Evolutionary conservation across 2,329 filamentous ascomycete species (phyloP), one percentile per base, ranked within the genome.

Genomic region (Aspergillus terreus): DNA sequence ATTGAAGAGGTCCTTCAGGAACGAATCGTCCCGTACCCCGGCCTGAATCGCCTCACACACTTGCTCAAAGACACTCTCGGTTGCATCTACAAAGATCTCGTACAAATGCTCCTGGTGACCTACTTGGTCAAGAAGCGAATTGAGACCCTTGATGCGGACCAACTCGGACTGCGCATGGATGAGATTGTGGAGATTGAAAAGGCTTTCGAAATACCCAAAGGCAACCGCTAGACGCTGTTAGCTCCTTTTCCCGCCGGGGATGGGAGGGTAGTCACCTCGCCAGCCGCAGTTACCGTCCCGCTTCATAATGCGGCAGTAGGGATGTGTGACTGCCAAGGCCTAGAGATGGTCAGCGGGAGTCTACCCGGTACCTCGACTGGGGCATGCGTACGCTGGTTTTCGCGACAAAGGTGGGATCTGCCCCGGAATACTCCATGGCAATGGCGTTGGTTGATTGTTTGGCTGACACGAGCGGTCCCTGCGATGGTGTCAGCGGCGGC

Each of bases 231-330:
- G 15, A 50, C 40, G 51, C 45, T 6, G 38, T 50, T 46, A 58
- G 54, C 40, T 23, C 19, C 15, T 56, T 53, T 21, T 23, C 49
- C 12, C 47, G 54, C 48, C 40, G 40, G 50, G 46, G 44, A 49
- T 52, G 30, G 45, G 12, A n/a, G 48, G 58, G 58, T 60, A 76
- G 85, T 77, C 80, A 96, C 92, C 94, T 86, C 92, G 84, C 92
- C 94, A 97, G 64, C 92, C 94, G 73, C 94, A 97, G 69, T 95
- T 95, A 53, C 94, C 94, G 74, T 97, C 92, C 48, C 94, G 92
- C 71, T 88, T 86, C 69, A 96, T 84, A 10, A 86, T 86, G 50
- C 94, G 89, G 67, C 92, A 96, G 68, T 91, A 86, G 17, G 90
- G 88, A 71, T 95, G 96, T 51, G 87, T 90, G 62, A 86, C 80